These are phyloP conservation scores for Plantago coronopus DNA, from an alignment of 305 asterid genomes.

Conservation along the genomic window DNA sequence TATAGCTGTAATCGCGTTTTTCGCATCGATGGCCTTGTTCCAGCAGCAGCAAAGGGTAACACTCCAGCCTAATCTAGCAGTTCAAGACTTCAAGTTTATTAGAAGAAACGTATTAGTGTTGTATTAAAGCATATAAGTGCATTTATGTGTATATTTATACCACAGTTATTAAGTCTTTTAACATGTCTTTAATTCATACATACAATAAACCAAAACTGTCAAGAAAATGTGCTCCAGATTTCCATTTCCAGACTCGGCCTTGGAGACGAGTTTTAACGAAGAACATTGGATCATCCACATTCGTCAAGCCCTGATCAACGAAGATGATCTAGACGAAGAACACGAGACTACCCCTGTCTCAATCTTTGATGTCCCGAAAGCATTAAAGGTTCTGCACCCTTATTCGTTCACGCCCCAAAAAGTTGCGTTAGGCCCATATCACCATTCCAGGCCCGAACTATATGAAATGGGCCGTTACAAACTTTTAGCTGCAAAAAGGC, in stretches of 20 bases:
- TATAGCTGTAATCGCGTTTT: constrained; percentile 33
- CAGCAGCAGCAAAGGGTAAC: not conserved
- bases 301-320: constrained; percentile 46
- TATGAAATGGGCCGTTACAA: constrained; percentile 52
- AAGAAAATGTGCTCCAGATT: constrained; percentile 22
- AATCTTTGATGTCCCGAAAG: constrained; percentile 59
- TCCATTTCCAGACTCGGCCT: constrained; percentile 5
- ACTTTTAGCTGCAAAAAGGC: constrained; percentile 43
- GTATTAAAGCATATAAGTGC: too few relatives aligned
- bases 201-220: not conserved
- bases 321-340: constrained; percentile 47
- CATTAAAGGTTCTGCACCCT: constrained; percentile 37
- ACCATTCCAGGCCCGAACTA: constrained; percentile 55
- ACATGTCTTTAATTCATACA: not conserved
- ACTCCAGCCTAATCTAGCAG: not conserved
- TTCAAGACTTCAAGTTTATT: not conserved
- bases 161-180: constrained; percentile 1
- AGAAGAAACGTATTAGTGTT: too few relatives aligned
- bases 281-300: constrained; percentile 63
- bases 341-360: constrained; percentile 29
- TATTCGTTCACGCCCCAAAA: constrained; percentile 57
- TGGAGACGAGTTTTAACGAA: constrained; percentile 36
- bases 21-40: constrained; percentile 19
- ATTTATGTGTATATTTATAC: constrained; percentile 12
- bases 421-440: constrained; percentile 77